Conservation (phyloP, 768 basidiomycete species). For the Lactarius psammicola region DNA sequence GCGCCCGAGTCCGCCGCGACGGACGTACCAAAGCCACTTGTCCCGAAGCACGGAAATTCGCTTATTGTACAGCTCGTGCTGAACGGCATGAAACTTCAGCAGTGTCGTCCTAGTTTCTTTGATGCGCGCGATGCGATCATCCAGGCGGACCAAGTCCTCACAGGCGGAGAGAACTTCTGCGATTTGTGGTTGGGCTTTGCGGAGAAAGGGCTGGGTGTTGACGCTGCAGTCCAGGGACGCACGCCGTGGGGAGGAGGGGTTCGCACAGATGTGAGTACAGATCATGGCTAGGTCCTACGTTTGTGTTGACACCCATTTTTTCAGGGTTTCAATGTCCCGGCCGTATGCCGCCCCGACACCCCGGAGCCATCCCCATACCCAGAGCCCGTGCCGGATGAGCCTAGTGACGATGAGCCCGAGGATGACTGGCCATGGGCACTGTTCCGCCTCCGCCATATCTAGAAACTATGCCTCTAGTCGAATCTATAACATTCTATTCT, state of each 20-base stretch:
- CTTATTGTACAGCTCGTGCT: slow-evolving; percentile 79
- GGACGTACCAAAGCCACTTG: slow-evolving; percentile 53
- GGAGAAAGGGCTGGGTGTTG: slow-evolving; percentile 72
- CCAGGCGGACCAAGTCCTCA: slow-evolving; percentile 85
- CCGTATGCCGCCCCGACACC: slow-evolving; percentile 38
- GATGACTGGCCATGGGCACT: slow-evolving; percentile 10
- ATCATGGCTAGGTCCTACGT: neutral
- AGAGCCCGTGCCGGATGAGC: slow-evolving; percentile 36
- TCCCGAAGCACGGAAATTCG: slow-evolving; percentile 93
- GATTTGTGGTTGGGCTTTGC: slow-evolving; percentile 84
- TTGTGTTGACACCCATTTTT: neutral
- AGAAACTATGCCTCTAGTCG: neutral
- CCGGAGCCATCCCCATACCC: slow-evolving; percentile 34
- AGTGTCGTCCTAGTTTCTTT: slow-evolving; percentile 88
- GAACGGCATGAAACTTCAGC: slow-evolving; percentile 93
- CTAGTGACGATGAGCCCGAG: slow-evolving; percentile 33
- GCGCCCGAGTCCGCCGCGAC: slow-evolving; percentile 37
- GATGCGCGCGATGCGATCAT: slow-evolving; percentile 88
- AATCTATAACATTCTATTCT: neutral
- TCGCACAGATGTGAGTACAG: slow-evolving; percentile 55
- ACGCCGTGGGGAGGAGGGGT: slow-evolving; percentile 95
- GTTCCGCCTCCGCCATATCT: neutral
- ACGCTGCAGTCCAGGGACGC: slow-evolving; percentile 68
- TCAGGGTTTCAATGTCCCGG: slow-evolving; percentile 45
- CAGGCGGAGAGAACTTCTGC: slow-evolving; percentile 92